phyloP scores from a whole-genome alignment of 805 yeast species.

The Yarrowia sp. region DNA sequence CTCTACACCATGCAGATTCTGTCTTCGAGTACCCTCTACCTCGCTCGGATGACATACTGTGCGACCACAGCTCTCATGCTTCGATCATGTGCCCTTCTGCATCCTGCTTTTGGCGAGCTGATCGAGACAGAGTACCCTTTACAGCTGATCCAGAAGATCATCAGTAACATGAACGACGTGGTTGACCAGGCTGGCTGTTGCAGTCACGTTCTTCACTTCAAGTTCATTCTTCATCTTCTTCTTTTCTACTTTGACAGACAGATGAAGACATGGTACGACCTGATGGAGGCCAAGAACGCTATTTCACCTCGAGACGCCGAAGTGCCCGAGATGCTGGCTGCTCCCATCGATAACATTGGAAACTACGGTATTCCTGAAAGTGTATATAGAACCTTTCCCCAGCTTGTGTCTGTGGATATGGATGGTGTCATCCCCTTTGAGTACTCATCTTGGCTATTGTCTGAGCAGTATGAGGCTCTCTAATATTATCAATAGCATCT shows the following conservation, averaged over 20 bases:
- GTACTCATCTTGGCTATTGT: constrained; percentile 33
- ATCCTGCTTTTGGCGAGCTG: constrained; percentile 45
- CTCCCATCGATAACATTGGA: constrained; percentile 18
- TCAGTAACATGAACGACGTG: constrained; percentile 43
- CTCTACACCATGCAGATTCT: constrained; percentile 54
- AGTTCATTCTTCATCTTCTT: constrained; percentile 48
- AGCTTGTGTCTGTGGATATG: constrained; percentile 37
- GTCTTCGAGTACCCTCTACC: constrained; percentile 57
- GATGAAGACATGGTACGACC: constrained; percentile 39
- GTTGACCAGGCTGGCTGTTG: constrained; percentile 46
- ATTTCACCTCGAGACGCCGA: constrained; percentile 20
- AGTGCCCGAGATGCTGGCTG: constrained; percentile 11
- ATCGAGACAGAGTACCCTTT: constrained; percentile 29
- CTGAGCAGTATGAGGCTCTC: constrained; percentile 29
- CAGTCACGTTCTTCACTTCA: constrained; percentile 46
- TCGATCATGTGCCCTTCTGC: constrained; percentile 47
- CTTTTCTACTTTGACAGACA: constrained; percentile 49
- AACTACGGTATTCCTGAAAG: constrained; percentile 36
- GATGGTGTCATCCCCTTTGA: constrained; percentile 35
- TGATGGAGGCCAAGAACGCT: constrained; percentile 31
- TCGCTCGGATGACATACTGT: constrained; percentile 46
- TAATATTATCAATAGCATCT: neutral
- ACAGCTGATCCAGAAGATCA: constrained; percentile 22
- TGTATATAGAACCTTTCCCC: constrained; percentile 36
- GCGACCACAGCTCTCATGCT: constrained; percentile 49